These are phyloP conservation scores for Ceratorhiza oryzae-sativae DNA, from an alignment of 1,284 basidiomycete genomes.

Conservation along the genomic window DNA sequence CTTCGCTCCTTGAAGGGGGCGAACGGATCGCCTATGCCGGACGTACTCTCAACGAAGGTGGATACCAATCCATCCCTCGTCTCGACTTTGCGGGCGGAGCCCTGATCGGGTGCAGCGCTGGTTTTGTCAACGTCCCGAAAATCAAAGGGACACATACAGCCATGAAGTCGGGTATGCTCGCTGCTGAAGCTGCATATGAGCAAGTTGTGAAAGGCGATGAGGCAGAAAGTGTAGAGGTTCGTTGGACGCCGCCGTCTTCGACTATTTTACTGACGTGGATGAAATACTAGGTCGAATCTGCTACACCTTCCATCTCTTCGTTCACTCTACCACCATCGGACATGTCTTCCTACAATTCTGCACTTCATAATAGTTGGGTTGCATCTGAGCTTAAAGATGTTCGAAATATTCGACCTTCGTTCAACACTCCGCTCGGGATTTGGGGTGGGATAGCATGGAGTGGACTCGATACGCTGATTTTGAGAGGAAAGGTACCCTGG, in stretches of 20 bases:
- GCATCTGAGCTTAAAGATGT: constrained; percentile 90
- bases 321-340: constrained; percentile 53
- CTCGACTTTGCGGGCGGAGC: constrained; percentile 96
- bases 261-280: not conserved
- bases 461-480: constrained; percentile 85
- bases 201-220: constrained; percentile 51
- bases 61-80: constrained; percentile 90
- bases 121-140: constrained; percentile 96
- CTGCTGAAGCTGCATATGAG: constrained; percentile 86
- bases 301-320: constrained; percentile 24
- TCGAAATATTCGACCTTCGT: constrained; percentile 91
- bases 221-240: constrained; percentile 45
- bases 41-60: constrained; percentile 92
- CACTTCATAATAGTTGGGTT: constrained; percentile 85
- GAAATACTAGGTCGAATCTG: constrained; percentile 1
- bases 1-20: constrained; percentile 77
- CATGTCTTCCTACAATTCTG: constrained; percentile 78
- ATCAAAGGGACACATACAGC: constrained; percentile 99
- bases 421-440: constrained; percentile 84
- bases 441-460: constrained; percentile 92
- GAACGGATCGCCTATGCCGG: constrained; percentile 91
- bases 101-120: constrained; percentile 93
- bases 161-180: constrained; percentile 99
- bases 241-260: not conserved
- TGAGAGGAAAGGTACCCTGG: constrained; percentile 91